phyloP scores from a whole-genome alignment of 352 stramenopile genomes.

The Globisporangium orthogonon region DNA sequence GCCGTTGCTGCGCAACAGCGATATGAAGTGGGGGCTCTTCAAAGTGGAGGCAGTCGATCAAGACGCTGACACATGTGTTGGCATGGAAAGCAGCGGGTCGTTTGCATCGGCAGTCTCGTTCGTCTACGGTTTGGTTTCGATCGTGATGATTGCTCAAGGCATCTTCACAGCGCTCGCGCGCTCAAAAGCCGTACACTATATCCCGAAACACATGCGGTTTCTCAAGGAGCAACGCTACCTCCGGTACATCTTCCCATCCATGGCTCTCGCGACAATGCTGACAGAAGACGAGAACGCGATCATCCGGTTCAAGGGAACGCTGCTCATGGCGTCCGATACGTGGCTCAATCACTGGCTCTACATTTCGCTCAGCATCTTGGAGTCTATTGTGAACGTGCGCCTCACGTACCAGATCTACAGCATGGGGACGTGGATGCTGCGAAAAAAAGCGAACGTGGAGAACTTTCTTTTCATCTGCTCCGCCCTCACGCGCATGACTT shows the following conservation, averaged over 20 bases:
- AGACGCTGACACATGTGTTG: constrained; percentile 29
- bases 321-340: too few species aligned
- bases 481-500: constrained; percentile 23
- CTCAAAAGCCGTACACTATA: constrained; percentile 29
- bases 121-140: constrained; percentile 41
- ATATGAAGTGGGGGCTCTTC: constrained; percentile 45
- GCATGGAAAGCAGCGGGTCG: constrained; percentile 36
- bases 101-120: constrained; percentile 27
- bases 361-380: constrained; percentile 40
- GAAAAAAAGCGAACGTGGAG: too few species aligned
- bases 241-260: constrained; percentile 41
- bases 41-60: constrained; percentile 31
- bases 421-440: constrained; percentile 11
- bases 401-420: constrained; percentile 34
- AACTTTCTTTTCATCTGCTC: too few species aligned
- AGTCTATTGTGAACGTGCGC: constrained; percentile 30
- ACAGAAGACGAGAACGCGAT: constrained; percentile 19
- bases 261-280: constrained; percentile 26
- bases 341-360: too few species aligned
- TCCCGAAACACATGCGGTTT: constrained; percentile 12
- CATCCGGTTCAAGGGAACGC: too few species aligned
- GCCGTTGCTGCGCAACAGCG: constrained; percentile 29
- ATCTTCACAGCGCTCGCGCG: constrained; percentile 41
- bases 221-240: constrained; percentile 21
- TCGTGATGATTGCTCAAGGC: constrained; percentile 34